Base-by-base conservation (phyloP, 305 asterid genomes). In the Fraxinus sp. region DNA sequence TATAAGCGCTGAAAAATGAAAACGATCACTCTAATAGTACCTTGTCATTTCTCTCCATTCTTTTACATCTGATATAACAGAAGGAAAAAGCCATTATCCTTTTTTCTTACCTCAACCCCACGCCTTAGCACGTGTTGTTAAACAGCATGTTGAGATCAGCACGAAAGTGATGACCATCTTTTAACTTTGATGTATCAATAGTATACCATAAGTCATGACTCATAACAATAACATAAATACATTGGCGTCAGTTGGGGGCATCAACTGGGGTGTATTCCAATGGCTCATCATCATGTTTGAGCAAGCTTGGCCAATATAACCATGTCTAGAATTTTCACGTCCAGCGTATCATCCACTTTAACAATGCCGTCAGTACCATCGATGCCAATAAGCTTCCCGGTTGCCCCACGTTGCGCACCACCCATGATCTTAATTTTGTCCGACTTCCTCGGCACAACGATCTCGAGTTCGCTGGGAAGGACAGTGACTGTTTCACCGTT, bases 301-400 rank as follows among this genome's bases (percentile, higher is more conserved):
- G 87, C 93, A 77, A 91, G 87, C 85, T 92, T 93, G 3, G 98
- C 99, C 88, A 96, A 81, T 81, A 89, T 88, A 77, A 82, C 92
- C 97, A 94, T 88, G 85, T 93, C 97, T 72, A 96, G 86, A 82
- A 96, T 94, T 83, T 94, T 93, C 22, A 96, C 97, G 72, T 96
- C 98, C 3, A 93, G 87, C 0, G 97, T 92, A 62, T 92, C 93
- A 46, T 96, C 98, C 59, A 92, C 88, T 88, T 96, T 96, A 20
- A 94, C 98, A 33, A 96, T 96, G 72, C 99, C 99, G 78, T 96
- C 98, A 0, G 97, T 90, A 49, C 98, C 98, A 79, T 96, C 98
- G 8, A 96, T 92, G 68, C 99, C 99, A 3, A 96, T 92, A 41
- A 94, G 98, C 86, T 92, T 96, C 70, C 99, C 98, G 0, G 94